Evolutionary conservation across 139 green algal genomes (phyloP).

Genomic region (Tetradesmus obliquus): DNA sequence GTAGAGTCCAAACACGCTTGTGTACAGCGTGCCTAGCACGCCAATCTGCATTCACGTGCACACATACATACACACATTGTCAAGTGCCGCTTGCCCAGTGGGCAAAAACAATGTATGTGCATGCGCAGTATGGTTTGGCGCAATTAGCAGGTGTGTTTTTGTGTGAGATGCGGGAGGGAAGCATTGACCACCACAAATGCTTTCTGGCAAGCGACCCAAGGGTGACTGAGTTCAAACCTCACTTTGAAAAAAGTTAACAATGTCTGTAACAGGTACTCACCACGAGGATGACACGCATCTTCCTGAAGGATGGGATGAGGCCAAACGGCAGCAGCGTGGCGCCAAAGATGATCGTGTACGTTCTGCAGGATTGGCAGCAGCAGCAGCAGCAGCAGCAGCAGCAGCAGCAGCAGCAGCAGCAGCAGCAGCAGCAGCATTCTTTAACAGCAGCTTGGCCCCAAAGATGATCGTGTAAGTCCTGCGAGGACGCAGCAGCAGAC

Average conservation of each 20-base stretch:
- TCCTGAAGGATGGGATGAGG: not conserved
- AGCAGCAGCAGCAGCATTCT: no score
- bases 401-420: not conserved
- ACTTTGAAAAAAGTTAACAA: no score
- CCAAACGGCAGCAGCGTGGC: not conserved
- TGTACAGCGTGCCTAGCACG: not conserved
- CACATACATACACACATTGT: not conserved
- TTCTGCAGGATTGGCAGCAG: not conserved
- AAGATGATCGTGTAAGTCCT: slow-evolving; percentile 7
- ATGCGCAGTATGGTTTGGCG: no score
- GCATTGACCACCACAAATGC: not conserved
- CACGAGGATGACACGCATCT: not conserved
- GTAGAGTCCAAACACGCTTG: not conserved
- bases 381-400: not conserved
- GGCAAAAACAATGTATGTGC: no score
- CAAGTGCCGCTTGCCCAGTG: no score
- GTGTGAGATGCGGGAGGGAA: no score
- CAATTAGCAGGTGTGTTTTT: no score
- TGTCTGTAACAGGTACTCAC: not conserved
- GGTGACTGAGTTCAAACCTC: no score
- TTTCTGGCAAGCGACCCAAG: no score
- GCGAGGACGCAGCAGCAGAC: not conserved
- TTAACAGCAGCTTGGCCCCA: not conserved
- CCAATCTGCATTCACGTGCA: not conserved
- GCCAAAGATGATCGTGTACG: not conserved